Conservation (phyloP, 257 asterid genomes). For the Dorcoceras hygrometricum region DNA sequence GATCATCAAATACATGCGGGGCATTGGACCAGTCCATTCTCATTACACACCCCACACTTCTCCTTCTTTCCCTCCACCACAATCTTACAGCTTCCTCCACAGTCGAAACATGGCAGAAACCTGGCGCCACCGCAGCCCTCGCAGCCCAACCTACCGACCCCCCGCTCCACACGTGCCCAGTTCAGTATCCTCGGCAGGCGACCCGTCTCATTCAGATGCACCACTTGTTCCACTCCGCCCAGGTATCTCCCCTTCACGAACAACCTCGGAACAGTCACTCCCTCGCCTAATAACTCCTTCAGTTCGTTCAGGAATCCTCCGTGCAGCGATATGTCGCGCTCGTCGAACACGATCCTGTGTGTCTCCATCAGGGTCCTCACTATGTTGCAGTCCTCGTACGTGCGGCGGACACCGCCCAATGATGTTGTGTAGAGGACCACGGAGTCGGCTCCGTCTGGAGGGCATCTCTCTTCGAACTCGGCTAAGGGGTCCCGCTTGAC, state of each 20-base stretch:
- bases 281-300: constrained; percentile 57
- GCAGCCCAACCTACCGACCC: constrained; percentile 73
- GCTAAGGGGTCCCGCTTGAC: constrained; percentile 54
- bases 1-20: background rate
- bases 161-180: constrained; percentile 86
- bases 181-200: constrained; percentile 64
- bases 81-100: constrained; percentile 84
- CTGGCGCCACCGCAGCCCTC: constrained; percentile 90
- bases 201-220: constrained; percentile 64
- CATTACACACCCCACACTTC: background rate
- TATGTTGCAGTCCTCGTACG: constrained; percentile 74
- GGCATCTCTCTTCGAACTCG: constrained; percentile 69
- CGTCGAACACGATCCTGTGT: constrained; percentile 76
- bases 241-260: constrained; percentile 89
- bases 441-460: constrained; percentile 66
- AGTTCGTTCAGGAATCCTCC: constrained; percentile 59
- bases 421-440: constrained; percentile 93
- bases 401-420: constrained; percentile 80
- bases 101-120: constrained; percentile 78
- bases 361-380: constrained; percentile 62
- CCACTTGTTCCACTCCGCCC: constrained; percentile 83
- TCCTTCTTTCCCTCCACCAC: constrained; percentile 30
- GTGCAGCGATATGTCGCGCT: constrained; percentile 77
- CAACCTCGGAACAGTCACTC: constrained; percentile 60
- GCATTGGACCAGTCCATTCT: background rate